Evolutionary conservation across 768 basidiomycete species (phyloP).

Genomic region (Pisolithus albus): DNA sequence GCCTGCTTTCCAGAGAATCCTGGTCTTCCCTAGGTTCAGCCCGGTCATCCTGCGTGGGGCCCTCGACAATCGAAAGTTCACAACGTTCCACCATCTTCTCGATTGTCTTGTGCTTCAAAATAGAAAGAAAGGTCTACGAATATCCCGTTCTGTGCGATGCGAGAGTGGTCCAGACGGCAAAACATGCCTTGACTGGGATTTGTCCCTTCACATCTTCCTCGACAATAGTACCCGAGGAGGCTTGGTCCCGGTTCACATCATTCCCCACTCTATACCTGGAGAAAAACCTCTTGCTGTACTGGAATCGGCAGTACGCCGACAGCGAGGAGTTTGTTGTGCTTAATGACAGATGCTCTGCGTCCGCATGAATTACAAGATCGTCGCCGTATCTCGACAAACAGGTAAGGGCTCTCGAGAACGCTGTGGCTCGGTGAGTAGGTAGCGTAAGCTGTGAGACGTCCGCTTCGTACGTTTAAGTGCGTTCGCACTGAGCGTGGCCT

Average conservation of each 20-base stretch:
- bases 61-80: slow-evolving; percentile 63
- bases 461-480: slow-evolving; percentile 40
- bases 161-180: not conserved
- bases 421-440: slow-evolving; percentile 35
- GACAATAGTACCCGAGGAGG: slow-evolving; percentile 14
- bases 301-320: slow-evolving; percentile 78
- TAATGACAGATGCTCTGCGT: slow-evolving; percentile 51
- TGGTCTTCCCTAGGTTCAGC: slow-evolving; percentile 28
- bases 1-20: slow-evolving; percentile 64
- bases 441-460: slow-evolving; percentile 4
- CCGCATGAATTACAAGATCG: slow-evolving; percentile 65
- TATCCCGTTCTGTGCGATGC: not conserved
- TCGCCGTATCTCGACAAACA: slow-evolving; percentile 83
- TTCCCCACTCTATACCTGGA: slow-evolving; percentile 49
- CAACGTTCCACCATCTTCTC: slow-evolving; percentile 76
- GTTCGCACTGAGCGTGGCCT: slow-evolving; percentile 56
- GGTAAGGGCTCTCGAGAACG: slow-evolving; percentile 64
- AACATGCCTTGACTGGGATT: slow-evolving; percentile 57
- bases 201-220: slow-evolving; percentile 56
- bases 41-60: slow-evolving; percentile 24
- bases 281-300: slow-evolving; percentile 63
- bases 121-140: slow-evolving; percentile 57
- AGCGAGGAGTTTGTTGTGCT: slow-evolving; percentile 75
- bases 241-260: slow-evolving; percentile 9
- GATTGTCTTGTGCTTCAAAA: slow-evolving; percentile 64